Base-by-base conservation (phyloP, 139 green algal genomes). In the Raphidocelis subcapitata region DNA sequence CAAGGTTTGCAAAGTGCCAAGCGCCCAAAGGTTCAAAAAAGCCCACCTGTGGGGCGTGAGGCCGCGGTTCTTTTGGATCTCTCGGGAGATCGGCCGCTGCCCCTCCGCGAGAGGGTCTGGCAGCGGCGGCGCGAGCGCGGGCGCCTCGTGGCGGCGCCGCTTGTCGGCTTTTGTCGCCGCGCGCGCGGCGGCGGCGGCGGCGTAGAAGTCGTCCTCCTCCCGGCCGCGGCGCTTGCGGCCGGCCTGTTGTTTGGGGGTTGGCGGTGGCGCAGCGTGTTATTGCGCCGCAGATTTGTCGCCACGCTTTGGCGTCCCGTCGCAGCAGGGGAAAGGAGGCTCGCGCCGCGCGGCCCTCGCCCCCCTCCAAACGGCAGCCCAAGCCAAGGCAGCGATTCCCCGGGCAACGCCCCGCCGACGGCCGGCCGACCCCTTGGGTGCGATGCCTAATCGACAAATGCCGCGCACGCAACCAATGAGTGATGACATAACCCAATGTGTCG, bases 1-100 rank as follows among this genome's bases (percentile, higher is more conserved):
- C 20, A 4, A 37, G 28, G 26, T 14, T 36, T 26, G 54, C 24
- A 61, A 26, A 8, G 20, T 26, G 54, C 24, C 23, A 21, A 26
- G 23, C 54, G 10, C 23, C 5, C 18, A 46, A 15, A 5, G 8
- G 18, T 18, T 24, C 59, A 65, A 65, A n/a, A n/a, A n/a, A n/a
- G 15, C 71, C 10, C 69, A 82, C 72, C 81, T 84, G 82, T 98
- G 94, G 10, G 95, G 94, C 15, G 95, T 99, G 29, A 99, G 90
- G 57, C 95, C 95, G 3, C 92, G 80, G 84, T 99, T 99, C 82
- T 93, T 94, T 77, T 97, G 82, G 33, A 99, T 99, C n/a, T 87
- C 84, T 12, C 77, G 51, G 36, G 67, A 91, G 73, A 97, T 92
- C 24, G 57, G 67, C 23, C 93, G 79, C 8, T 87, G 79, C 0